Evolutionary conservation across 495 filamentous ascomycete species (phyloP), one percentile per base, ranked within the genome.

Genomic region (Penicillium fimorum): DNA sequence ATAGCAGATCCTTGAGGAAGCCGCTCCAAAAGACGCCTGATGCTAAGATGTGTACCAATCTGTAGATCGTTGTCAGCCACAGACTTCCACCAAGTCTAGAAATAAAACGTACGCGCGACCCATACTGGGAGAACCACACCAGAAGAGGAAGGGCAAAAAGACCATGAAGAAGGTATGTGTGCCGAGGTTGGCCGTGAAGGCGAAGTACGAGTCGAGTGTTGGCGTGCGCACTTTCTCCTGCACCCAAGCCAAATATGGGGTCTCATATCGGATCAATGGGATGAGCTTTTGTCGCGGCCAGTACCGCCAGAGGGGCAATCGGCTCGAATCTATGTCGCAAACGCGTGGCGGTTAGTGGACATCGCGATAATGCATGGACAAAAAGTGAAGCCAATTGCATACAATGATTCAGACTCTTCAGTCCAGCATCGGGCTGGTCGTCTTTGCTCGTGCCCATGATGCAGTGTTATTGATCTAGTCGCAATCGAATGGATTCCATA

Each of bases 151-250:
- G 4, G 94, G 94, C 56, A 98, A 72, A 47, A 88, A 84, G 49
- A 95, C 80, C 92, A 96, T 98, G 77, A 96, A 98, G 77, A 96
- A 97, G 1, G 94, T 98, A 74, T 98, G 94, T 5, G 94, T 98
- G 30, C 94, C 94, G 40, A 97, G 86, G 72, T 97, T 98, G 60
- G 94, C 94, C 2, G 93, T 96, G 59, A 94, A 87, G 13, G 93
- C 92, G 67, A 98, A 98, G 73, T 96, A 98, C 25, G 90, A 88
- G 71, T 98, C 94, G 53, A 97, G 84, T 4, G 87, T 76, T 2
- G 91, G 90, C 12, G 89, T 87, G 63, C 90, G 85, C 59, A 88
- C 72, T 66, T 79, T 84, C 61, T 85, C 81, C 80, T 98, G 94
- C 60, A 92, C 70, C 72, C 79, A 84, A 24, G 94, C 94, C 2